Percentiles rank a stretch among this genome's conserved stretches.
These are phyloP conservation scores for Populus hybrid DNA, from an alignment of 441 rosid genomes.

Conservation along the genomic window DNA sequence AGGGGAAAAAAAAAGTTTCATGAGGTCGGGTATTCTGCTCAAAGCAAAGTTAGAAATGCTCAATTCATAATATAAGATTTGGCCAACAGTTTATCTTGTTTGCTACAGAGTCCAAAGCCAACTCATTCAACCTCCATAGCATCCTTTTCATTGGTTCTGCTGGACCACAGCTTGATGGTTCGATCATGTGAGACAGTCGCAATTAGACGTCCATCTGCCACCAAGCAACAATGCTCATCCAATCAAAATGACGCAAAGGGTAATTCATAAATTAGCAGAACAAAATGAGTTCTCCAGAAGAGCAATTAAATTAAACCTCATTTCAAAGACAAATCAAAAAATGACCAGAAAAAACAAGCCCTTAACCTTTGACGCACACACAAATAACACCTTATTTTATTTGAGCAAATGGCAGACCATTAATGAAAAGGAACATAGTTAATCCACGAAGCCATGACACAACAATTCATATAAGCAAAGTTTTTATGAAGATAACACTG, in stretches of 20 bases:
- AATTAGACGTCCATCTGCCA: slow-evolving; percentile 42
- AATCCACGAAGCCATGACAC: neutral
- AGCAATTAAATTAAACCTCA: neutral
- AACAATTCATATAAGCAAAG: neutral
- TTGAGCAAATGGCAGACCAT: neutral
- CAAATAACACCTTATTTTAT: neutral
- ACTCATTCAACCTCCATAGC: slow-evolving; percentile 34
- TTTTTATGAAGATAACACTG: neutral
- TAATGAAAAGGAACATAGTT: neutral
- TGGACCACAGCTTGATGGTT: slow-evolving; percentile 58
- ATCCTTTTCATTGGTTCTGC: slow-evolving; percentile 26
- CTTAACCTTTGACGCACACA: neutral
- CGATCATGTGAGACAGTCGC: slow-evolving; percentile 60
- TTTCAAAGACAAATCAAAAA: neutral
- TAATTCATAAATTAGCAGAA: neutral
- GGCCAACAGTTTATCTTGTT: neutral
- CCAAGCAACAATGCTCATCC: neutral
- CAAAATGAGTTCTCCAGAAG: neutral
- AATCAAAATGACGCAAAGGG: neutral
- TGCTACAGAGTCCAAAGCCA: neutral
- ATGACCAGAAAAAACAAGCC: neutral
- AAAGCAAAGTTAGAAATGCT: neutral
- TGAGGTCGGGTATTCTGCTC: neutral
- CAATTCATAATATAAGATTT: neutral
- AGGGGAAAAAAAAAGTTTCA: neutral